Base-by-base conservation (phyloP, 805 yeast genomes). In the Candida pini region DNA sequence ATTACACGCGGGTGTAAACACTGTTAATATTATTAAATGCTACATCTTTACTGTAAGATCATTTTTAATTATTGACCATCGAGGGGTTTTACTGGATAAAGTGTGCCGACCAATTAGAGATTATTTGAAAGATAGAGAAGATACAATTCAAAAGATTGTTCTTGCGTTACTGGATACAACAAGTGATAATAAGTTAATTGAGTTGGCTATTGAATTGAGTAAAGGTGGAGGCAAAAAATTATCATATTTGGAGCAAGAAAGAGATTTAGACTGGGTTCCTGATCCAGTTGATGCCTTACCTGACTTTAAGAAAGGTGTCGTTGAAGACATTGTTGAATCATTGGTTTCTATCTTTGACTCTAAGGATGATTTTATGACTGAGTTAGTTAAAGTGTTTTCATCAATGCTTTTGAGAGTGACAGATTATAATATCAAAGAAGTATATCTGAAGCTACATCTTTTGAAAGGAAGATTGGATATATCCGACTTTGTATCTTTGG, bases 251-350 rank as follows among this genome's bases (percentile, higher is more conserved):
- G 75, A 72, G 28, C 75, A 69, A 26, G 51, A 64, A 31, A 45
- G 63, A 9, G 78, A 72, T 43, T 49, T 76, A 3, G 63, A 71
- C 30, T 86, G 96, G 96, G 55, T 56, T 7, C 96, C 96, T 0
- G 95, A 85, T 46, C 96, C 96, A 0, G 70, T 84, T 12, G 96
- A 87, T 60, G 94, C 96, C 0, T 70, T 88, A n/a, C 85, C 89
- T 0, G 95, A 86, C 54, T 87, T 83, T 60, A 70, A 73, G 29
- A 73, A 75, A 40, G 70, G 68, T 9, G 67, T 69, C 29, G 76
- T 71, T 16, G 71, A 74, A 27, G 95, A 85, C 49, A 71, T 79
- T 5, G 76, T 87, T 16, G 87, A 78, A 43, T 73, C 86, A 0
- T 62, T 87, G 21, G 67, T 83, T 2, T 76, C 89, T 1, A 73